phyloP scores from a whole-genome alignment of 2,329 filamentous ascomycete genomes.

The Exutisphaerella laricina region DNA sequence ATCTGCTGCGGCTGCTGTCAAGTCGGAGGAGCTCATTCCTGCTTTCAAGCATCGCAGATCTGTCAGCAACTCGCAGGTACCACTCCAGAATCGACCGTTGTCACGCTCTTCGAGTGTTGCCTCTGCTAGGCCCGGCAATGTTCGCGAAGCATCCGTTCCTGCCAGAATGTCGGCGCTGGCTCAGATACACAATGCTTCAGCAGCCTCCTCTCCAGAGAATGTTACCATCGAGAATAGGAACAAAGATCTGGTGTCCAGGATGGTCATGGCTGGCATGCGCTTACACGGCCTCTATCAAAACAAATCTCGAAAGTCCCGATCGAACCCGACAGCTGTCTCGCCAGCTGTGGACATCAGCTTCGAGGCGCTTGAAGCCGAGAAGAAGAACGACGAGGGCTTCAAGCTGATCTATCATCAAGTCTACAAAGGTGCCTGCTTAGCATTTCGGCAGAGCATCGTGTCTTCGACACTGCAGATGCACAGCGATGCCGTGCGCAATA shows the following conservation, averaged over 20 bases:
- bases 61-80: slow-evolving; percentile 23
- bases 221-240: slow-evolving; percentile 34
- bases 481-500: slow-evolving; percentile 42
- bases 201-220: slow-evolving; percentile 6
- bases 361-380: slow-evolving; percentile 19
- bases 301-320: slow-evolving; percentile 31
- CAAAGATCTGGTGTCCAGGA: slow-evolving; percentile 46
- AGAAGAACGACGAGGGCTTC: slow-evolving; percentile 45
- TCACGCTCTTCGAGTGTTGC: slow-evolving; percentile 31
- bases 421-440: slow-evolving; percentile 46
- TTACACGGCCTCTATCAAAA: slow-evolving; percentile 46
- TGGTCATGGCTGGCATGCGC: slow-evolving; percentile 51
- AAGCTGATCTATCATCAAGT: slow-evolving; percentile 50
- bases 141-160: slow-evolving; percentile 18
- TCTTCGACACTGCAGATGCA: slow-evolving; percentile 35
- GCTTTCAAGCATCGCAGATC: slow-evolving; percentile 30
- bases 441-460: slow-evolving; percentile 40
- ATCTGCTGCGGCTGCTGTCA: slow-evolving; percentile 37
- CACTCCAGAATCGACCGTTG: slow-evolving; percentile 23
- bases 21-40: slow-evolving; percentile 26
- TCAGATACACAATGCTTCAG: slow-evolving; percentile 23
- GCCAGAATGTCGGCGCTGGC: slow-evolving; percentile 25
- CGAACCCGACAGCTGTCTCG: slow-evolving; percentile 17
- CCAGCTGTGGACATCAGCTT: slow-evolving; percentile 16
- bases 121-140: slow-evolving; percentile 18